A percentile compares a stretch with the other conserved stretches of the same genome.
Conservation (phyloP, 2,329 filamentous ascomycete genomes). For the Beauveria scarabaeidicola region DNA sequence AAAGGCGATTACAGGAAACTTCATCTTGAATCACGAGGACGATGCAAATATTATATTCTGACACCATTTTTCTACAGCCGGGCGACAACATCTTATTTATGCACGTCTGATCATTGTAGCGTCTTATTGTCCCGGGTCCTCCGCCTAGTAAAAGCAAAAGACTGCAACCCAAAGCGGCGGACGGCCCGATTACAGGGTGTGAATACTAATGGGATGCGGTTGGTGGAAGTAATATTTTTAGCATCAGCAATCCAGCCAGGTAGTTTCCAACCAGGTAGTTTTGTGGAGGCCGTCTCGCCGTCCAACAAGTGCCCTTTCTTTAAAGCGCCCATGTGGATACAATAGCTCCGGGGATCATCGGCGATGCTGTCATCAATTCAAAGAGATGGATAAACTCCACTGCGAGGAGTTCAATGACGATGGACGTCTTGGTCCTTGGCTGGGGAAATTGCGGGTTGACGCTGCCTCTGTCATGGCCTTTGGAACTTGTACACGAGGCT, state of each 20-base stretch:
- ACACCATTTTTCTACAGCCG: too few species aligned
- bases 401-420: background rate
- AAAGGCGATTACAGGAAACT: conserved; percentile 17
- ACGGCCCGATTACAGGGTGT: conserved; percentile 9
- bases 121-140: background rate
- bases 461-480: background rate
- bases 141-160: background rate
- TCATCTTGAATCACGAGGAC: conserved; percentile 14
- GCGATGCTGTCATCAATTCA: background rate
- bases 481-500: background rate
- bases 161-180: background rate
- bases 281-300: background rate
- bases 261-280: background rate
- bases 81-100: background rate
- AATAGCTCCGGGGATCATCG: background rate
- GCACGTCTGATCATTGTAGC: too few species aligned
- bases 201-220: background rate
- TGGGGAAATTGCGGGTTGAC: background rate
- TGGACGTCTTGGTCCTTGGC: background rate
- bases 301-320: background rate
- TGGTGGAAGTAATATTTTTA: conserved; percentile 10
- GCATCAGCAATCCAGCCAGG: background rate
- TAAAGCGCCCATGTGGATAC: background rate
- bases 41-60: background rate
- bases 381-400: background rate